Conservation (phyloP, 2,329 filamentous ascomycete species). For the Alternaria panax region DNA sequence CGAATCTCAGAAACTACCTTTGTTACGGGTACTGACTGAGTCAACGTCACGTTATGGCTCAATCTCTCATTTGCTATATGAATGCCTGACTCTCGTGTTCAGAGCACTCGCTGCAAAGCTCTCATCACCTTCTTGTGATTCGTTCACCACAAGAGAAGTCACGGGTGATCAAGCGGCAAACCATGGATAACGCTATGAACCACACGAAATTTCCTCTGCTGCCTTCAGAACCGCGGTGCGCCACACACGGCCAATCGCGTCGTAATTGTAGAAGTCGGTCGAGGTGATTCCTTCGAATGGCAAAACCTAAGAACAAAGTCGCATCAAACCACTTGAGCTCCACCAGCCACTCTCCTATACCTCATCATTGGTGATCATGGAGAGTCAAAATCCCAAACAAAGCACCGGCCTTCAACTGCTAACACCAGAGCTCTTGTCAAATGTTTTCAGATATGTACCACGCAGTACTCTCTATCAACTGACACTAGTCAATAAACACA, state of each 20-base stretch:
- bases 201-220: not conserved
- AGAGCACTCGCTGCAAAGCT: not conserved
- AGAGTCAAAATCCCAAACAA: too few species aligned
- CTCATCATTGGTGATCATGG: too few species aligned
- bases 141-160: not conserved
- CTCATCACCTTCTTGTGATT: not conserved
- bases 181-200: not conserved
- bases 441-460: too few species aligned
- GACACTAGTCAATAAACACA: too few species aligned
- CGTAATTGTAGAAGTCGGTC: not conserved
- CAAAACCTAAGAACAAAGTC: too few species aligned
- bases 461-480: too few species aligned
- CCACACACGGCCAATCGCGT: not conserved
- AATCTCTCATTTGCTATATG: not conserved
- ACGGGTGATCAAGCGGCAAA: not conserved
- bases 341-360: too few species aligned
- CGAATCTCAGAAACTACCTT: not conserved
- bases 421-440: too few species aligned
- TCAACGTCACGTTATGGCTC: not conserved
- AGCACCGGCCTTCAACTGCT: too few species aligned
- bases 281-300: not conserved
- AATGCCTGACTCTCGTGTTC: not conserved
- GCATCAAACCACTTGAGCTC: too few species aligned
- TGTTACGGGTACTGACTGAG: constrained; percentile 1
- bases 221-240: not conserved